Conservation (phyloP, 106 monocot species). For the Apostasia ramifera region DNA sequence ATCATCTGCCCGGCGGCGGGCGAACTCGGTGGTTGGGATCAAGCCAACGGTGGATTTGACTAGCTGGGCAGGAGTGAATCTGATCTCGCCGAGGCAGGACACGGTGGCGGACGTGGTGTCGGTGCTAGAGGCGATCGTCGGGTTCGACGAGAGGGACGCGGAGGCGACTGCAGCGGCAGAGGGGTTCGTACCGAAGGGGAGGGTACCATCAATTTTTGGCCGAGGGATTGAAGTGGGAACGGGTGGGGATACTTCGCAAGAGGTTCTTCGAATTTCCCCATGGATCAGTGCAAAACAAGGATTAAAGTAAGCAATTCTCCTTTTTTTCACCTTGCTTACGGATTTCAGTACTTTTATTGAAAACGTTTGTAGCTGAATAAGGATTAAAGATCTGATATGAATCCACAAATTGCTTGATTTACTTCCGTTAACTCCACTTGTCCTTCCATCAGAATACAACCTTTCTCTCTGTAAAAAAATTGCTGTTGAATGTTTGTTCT, state of each 20-base stretch:
- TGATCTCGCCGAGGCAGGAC: slow-evolving; percentile 55
- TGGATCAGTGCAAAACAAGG: slow-evolving; percentile 6
- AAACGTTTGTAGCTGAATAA: too few relatives aligned
- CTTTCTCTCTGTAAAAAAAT: background rate
- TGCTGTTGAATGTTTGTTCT: too few relatives aligned
- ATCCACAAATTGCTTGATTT: too few relatives aligned
- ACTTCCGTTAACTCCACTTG: too few relatives aligned
- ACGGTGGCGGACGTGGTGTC: slow-evolving; percentile 59
- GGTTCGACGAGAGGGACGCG: slow-evolving; percentile 48
- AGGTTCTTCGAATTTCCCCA: slow-evolving; percentile 31
- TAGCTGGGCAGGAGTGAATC: slow-evolving; percentile 63
- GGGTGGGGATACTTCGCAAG: slow-evolving; percentile 48
- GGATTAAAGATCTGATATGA: too few relatives aligned
- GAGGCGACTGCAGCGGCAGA: slow-evolving; percentile 39
- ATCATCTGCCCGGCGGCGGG: slow-evolving; percentile 51
- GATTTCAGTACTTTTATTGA: slow-evolving; percentile 47
- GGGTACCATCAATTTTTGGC: slow-evolving; percentile 58
- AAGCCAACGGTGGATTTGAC: slow-evolving; percentile 80
- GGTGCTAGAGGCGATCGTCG: slow-evolving; percentile 58
- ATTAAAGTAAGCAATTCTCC: slow-evolving; percentile 30
- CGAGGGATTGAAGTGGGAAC: slow-evolving; percentile 59
- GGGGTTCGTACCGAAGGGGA: slow-evolving; percentile 43
- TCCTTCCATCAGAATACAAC: too few relatives aligned
- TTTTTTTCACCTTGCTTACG: slow-evolving; percentile 1
- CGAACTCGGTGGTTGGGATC: slow-evolving; percentile 71